Evolutionary conservation across 768 basidiomycete genomes (phyloP).

Genomic region (Bullera alba): DNA sequence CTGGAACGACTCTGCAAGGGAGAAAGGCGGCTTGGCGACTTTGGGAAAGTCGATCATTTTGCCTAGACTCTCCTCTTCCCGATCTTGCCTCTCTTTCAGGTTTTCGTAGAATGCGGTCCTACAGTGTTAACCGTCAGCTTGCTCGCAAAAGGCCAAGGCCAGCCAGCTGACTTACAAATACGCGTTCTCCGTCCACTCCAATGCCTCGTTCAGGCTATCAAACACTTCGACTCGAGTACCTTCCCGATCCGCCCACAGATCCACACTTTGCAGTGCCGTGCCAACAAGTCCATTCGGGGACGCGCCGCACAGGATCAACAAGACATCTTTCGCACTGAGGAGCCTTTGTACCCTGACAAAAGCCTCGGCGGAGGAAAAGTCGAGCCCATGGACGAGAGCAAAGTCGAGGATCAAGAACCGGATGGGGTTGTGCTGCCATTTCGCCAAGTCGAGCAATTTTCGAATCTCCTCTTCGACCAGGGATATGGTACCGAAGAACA

Average conservation of each 20-base stretch:
- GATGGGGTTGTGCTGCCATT: constrained; percentile 68
- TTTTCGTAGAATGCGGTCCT: constrained; percentile 46
- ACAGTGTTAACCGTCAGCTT: constrained; percentile 34
- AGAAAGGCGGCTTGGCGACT: constrained; percentile 48
- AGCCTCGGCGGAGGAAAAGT: constrained; percentile 91
- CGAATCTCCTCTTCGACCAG: constrained; percentile 82
- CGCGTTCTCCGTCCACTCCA: constrained; percentile 96
- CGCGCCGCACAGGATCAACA: constrained; percentile 79
- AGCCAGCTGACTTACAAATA: constrained; percentile 62
- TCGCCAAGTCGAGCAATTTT: constrained; percentile 60
- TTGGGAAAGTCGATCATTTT: constrained; percentile 36
- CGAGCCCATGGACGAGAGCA: constrained; percentile 75
- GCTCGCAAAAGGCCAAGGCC: constrained; percentile 39
- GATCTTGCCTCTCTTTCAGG: constrained; percentile 10
- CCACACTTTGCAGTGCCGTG: constrained; percentile 68
- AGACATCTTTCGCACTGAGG: constrained; percentile 65
- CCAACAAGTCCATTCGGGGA: constrained; percentile 58
- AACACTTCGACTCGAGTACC: constrained; percentile 74
- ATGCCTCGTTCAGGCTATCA: constrained; percentile 72
- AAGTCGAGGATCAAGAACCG: constrained; percentile 87
- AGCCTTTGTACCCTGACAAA: constrained; percentile 84
- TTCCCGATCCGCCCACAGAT: constrained; percentile 58
- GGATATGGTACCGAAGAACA: constrained; percentile 66
- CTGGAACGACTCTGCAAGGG: constrained; percentile 50
- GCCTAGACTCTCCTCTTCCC: neutral